phyloP scores from a whole-genome alignment of 1,139 yeast species.

The Yamadazyma diddensiae region DNA sequence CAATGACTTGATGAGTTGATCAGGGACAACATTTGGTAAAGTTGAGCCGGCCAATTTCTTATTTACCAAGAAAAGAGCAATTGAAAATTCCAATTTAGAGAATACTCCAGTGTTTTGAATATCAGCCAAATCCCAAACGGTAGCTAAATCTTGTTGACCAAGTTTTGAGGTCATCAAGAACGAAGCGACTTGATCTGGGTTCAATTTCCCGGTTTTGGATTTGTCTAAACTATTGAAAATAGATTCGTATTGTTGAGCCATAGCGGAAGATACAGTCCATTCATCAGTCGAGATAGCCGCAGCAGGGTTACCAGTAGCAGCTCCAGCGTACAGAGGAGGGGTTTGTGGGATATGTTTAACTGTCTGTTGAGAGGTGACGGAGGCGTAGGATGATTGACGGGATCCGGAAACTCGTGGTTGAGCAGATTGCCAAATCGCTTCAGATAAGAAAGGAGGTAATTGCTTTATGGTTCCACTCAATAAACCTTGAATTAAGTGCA shows the following conservation, averaged over 20 bases:
- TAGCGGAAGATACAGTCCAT: conserved; percentile 69
- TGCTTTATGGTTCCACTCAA: conserved; percentile 64
- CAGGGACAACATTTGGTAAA: conserved; percentile 70
- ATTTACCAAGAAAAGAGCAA: conserved; percentile 91
- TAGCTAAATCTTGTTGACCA: conserved; percentile 80
- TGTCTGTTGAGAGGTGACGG: conserved; percentile 51
- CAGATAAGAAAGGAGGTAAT: conserved; percentile 71
- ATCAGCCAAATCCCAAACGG: conserved; percentile 94
- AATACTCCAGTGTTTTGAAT: conserved; percentile 84
- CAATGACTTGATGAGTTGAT: conserved; percentile 41
- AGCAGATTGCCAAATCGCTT: conserved; percentile 62
- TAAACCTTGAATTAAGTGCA: conserved; percentile 88
- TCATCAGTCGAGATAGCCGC: conserved; percentile 27
- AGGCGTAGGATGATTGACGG: conserved; percentile 44
- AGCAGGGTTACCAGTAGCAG: conserved; percentile 3
- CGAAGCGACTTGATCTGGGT: conserved; percentile 80
- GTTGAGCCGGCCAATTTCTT: conserved; percentile 73
- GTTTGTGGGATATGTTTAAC: conserved; percentile 26
- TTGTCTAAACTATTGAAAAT: conserved; percentile 79
- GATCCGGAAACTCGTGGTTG: conserved; percentile 14
- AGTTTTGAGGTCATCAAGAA: conserved; percentile 87
- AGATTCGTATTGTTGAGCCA: conserved; percentile 73
- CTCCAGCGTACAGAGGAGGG: conserved; percentile 9
- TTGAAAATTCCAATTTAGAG: conserved; percentile 77
- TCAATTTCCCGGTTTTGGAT: conserved; percentile 56